Conservation (phyloP, 768 basidiomycete genomes). For the Xerocomus potaroensis region DNA sequence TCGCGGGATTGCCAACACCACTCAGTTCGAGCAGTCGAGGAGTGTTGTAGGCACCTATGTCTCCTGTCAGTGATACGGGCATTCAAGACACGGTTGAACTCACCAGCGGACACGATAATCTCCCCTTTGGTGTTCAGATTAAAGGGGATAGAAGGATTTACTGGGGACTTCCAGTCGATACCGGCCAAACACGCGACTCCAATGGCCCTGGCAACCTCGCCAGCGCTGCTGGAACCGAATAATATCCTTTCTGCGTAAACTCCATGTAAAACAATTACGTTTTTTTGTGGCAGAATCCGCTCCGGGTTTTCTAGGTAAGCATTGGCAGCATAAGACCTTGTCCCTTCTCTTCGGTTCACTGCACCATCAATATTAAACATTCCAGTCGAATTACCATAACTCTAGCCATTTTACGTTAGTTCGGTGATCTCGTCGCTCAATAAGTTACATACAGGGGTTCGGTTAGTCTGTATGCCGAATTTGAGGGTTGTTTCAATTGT, state of each 20-base stretch:
- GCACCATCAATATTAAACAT: constrained; percentile 17
- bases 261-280: not conserved
- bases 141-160: not conserved
- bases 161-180: constrained; percentile 1
- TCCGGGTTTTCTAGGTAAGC: constrained; percentile 12
- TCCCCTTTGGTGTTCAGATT: not conserved
- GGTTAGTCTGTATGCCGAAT: not conserved
- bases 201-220: not conserved
- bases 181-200: constrained; percentile 12
- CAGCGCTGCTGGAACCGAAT: not conserved
- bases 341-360: constrained; percentile 13
- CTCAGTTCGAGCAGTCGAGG: constrained; percentile 19
- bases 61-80: not conserved
- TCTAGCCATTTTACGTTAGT: not conserved
- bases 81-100: not conserved
- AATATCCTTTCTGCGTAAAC: constrained; percentile 11
- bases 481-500: not conserved
- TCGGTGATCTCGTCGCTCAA: not conserved
- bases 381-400: not conserved
- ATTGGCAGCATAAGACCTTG: constrained; percentile 17
- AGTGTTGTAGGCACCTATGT: constrained; percentile 13
- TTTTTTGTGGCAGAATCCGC: not conserved
- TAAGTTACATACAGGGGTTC: not conserved
- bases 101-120: not conserved
- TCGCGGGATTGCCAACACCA: constrained; percentile 10